Base-by-base conservation (phyloP, 371 early-diverging fungal species). In the Umbelopsis sp. region DNA sequence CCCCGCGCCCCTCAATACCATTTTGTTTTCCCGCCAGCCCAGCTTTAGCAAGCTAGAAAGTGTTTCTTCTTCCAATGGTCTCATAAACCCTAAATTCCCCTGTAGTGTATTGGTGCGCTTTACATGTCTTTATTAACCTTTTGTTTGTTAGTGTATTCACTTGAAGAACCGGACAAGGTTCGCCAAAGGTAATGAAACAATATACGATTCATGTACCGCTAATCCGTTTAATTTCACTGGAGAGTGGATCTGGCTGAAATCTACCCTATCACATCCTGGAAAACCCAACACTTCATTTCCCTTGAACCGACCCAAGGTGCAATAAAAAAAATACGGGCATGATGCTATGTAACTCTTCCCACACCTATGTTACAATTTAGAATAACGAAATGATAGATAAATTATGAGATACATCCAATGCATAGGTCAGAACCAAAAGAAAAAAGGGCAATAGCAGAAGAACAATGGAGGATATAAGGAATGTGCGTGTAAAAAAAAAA, bases 131-230 rank as follows among this genome's bases (percentile, higher is more conserved):
- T 41, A 5, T 41, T 41, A 41, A 41, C 41, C 41, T 41, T 41
- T 41, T 41, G 41, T 41, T 41, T 41, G 41, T 41, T 41, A 41
- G 41, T 41, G 41, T 41, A 29, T 35, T 25, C 35, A 44, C 3
- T n/a, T n/a, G 20, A 44, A 37, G 41, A 52, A 57, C 57, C 35
- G 44, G 48, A 35, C 62, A 68, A 63, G 50, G 66, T 66, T 50
- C 35, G 20, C 46, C 48, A 48, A 48, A 16, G 48, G 16, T 48
- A 48, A 48, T 48, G 48, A 48, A 18, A 48, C 48, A 48, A 48
- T 48, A 48, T 48, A 48, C 20, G 37, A 66, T 35, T 37, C 50
- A 50, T 50, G 29, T 46, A 50, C 48, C 48, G 48, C 48, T n/a
- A n/a, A 10, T n/a, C 16, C 48, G 1, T 0, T 16, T 20, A 48